Evolutionary conservation across 2,329 filamentous ascomycete genomes (phyloP).

Genomic region (Alternaria triticina): DNA sequence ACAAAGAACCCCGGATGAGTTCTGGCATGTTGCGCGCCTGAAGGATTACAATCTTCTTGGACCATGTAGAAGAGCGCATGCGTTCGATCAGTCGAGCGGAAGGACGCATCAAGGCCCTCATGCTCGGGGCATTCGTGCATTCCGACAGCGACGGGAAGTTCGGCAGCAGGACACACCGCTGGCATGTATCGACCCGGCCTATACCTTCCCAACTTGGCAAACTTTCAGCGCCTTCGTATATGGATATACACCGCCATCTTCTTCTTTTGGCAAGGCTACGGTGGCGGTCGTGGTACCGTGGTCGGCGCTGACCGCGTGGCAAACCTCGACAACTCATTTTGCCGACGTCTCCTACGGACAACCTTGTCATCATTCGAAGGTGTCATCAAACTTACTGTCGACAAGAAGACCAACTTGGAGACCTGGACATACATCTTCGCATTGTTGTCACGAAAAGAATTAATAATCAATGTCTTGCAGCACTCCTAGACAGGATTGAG

Average conservation of each 20-base stretch:
- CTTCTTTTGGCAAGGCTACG: background rate
- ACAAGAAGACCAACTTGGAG: background rate
- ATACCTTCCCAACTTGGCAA: background rate
- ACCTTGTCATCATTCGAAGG: background rate
- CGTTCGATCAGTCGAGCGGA: background rate
- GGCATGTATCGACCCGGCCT: background rate
- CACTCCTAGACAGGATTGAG: background rate
- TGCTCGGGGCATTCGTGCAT: background rate
- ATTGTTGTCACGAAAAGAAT: background rate
- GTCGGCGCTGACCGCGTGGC: background rate
- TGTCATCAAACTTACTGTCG: background rate
- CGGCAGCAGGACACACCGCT: background rate
- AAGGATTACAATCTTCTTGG: background rate
- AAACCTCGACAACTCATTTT: background rate
- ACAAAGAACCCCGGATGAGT: background rate
- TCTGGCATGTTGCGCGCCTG: background rate
- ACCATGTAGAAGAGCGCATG: background rate
- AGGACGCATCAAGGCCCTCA: background rate
- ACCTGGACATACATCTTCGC: background rate
- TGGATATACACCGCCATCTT: background rate
- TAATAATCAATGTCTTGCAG: background rate
- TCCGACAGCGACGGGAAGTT: background rate
- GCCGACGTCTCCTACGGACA: background rate
- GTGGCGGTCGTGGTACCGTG: background rate
- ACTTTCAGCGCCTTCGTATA: background rate